These are phyloP conservation scores for Pestalotiopsis sp. DNA, from an alignment of 2,329 filamentous ascomycete species.

Conservation along the genomic window DNA sequence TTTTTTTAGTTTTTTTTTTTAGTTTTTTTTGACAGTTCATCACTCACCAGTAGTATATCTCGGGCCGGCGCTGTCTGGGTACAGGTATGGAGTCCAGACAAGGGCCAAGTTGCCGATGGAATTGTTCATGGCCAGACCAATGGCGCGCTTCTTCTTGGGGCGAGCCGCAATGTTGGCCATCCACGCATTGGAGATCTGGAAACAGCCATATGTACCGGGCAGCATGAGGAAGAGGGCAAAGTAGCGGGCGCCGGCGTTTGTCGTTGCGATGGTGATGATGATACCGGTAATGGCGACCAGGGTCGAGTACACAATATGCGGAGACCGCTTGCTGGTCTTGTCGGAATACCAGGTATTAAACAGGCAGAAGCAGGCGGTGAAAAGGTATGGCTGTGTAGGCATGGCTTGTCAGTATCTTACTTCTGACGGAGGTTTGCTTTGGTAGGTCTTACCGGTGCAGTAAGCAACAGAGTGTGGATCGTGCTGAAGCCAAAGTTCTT, in stretches of 20 bases:
- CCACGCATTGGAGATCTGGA: slow-evolving; percentile 29
- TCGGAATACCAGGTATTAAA: slow-evolving; percentile 33
- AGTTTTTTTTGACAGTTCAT: slow-evolving; percentile 13
- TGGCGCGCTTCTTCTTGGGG: slow-evolving; percentile 27
- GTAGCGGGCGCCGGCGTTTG: slow-evolving; percentile 22
- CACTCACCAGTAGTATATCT: slow-evolving; percentile 24
- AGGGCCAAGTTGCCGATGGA: slow-evolving; percentile 28
- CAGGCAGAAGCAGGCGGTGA: slow-evolving; percentile 29
- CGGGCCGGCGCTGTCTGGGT: slow-evolving; percentile 23
- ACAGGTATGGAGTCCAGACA: slow-evolving; percentile 29
- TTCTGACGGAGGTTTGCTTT: no score
- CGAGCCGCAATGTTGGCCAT: slow-evolving; percentile 30
- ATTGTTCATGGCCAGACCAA: slow-evolving; percentile 28
- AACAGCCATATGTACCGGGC: slow-evolving; percentile 24
- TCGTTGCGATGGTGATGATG: slow-evolving; percentile 27
- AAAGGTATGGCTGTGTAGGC: slow-evolving; percentile 24
- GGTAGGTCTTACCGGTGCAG: slow-evolving; percentile 22
- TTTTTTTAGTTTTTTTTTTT: neutral
- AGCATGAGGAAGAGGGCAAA: slow-evolving; percentile 26
- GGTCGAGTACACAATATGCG: slow-evolving; percentile 23
- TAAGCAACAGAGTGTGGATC: slow-evolving; percentile 30
- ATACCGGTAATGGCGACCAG: slow-evolving; percentile 21
- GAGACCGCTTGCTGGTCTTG: slow-evolving; percentile 25
- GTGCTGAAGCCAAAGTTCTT: slow-evolving; percentile 29
- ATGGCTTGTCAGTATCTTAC: neutral